Evolutionary conservation across 2,329 filamentous ascomycete genomes (phyloP), one percentile per base, ranked within the genome.

Genomic region (Colletotrichum lini): DNA sequence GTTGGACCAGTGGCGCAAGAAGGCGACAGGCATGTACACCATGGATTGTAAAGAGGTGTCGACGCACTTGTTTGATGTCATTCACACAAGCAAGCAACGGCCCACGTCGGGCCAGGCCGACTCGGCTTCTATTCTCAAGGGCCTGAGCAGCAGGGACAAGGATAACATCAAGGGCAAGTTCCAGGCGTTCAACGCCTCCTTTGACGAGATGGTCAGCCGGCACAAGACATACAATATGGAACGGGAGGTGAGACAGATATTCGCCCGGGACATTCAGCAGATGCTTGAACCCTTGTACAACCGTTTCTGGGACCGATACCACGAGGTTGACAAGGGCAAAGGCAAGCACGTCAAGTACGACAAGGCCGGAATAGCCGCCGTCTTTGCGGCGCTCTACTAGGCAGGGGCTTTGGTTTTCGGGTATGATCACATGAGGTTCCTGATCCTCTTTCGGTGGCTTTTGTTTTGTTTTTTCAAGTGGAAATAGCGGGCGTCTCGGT

Each of bases 301-400:
- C 73, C 89, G 96, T 56, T 99, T 99, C 83, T 98, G 94, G 91
- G 96, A 98, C 82, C 90, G 96, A 38, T 99, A 99, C 80, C 95
- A 98, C 80, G 96, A 98, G 82, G 91, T 98, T 74, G 96, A 98
- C 83, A 98, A 98, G 85, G 96, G 96, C 71, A 97, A 95, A 83
- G 96, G 96, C 76, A 99, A 99, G 82, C 97, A 98, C 82, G 95
- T 97, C 80, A 98, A 97, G 84, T 98, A 98, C 80, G 95, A 98
- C 84, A 98, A 98, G 85, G 87, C 87, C 50, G 89, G 91, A 58
- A 92, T 99, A 77, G 90, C 93, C 57, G 89, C 89, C 26, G 86
- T 92, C 12, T 91, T 91, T 76, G 77, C 84, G 64, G 88, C 85
- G 64, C 80, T 91, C 38, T 86, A 85, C 73, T 86, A 57, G 60